These are phyloP conservation scores for Aspergillus sp. DNA, from an alignment of 2,329 filamentous ascomycete genomes.

Conservation along the genomic window DNA sequence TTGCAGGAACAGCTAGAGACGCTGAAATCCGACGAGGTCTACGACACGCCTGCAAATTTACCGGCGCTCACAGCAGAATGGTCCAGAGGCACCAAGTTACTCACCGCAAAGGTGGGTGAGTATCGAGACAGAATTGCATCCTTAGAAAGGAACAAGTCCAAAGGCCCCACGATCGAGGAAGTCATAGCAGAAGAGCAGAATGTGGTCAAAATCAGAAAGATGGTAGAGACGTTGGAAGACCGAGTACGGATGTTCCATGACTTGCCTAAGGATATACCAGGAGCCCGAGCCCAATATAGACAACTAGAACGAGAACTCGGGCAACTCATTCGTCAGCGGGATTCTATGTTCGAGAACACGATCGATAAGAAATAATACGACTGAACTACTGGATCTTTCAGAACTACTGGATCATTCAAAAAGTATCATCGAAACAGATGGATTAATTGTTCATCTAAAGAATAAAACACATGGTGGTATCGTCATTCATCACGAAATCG, in stretches of 20 bases:
- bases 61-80: slow-evolving; percentile 66
- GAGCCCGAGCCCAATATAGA: slow-evolving; percentile 63
- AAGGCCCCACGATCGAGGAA: slow-evolving; percentile 38
- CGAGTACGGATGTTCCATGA: slow-evolving; percentile 61
- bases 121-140: slow-evolving; percentile 49
- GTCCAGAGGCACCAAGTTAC: slow-evolving; percentile 60
- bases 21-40: slow-evolving; percentile 32
- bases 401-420: no score
- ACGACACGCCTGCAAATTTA: slow-evolving; percentile 50
- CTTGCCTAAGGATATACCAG: slow-evolving; percentile 61
- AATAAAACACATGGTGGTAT: slow-evolving; percentile 14
- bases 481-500: slow-evolving; percentile 15
- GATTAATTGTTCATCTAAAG: background rate
- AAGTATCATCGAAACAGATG: no score
- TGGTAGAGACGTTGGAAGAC: slow-evolving; percentile 58
- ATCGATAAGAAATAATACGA: slow-evolving; percentile 39
- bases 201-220: slow-evolving; percentile 50
- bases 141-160: slow-evolving; percentile 24
- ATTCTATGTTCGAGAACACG: slow-evolving; percentile 66
- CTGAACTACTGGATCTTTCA: background rate
- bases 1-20: slow-evolving; percentile 23
- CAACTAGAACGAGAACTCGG: slow-evolving; percentile 57
- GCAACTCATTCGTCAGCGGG: slow-evolving; percentile 54
- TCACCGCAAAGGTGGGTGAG: slow-evolving; percentile 59
- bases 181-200: slow-evolving; percentile 51